Evolutionary conservation across 768 basidiomycete species (phyloP), one percentile per base, ranked within the genome.

Genomic region (Trametes sanguinea): DNA sequence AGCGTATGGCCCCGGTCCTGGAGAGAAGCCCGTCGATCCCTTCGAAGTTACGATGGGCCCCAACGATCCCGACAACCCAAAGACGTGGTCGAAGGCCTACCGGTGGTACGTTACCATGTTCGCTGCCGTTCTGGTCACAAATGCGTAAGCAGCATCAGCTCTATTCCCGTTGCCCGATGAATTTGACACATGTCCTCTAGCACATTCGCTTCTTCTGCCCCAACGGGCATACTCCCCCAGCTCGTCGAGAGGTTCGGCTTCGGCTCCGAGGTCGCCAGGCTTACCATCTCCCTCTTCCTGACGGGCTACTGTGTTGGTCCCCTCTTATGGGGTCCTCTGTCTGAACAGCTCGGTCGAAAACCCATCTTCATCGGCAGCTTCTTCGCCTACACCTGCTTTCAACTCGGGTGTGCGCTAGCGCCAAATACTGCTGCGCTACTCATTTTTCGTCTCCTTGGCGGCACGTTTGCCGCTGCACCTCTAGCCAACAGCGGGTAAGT

Each of bases 381-480:
- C 74, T 67, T 85, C 17, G 73, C 82, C 9, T 90, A 88, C 73
- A 76, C 78, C n/a, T 79, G 77, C 44, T 89, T 89, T 68, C 85
- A 86, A 76, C 70, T 88, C 33, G 90, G 82, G 30, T 80, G 80
- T 39, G 88, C 89, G 0, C 75, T 89, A 2, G 76, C 86, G 0
- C 74, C 77, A 42, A 90, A 89, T 71, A 83, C 84, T 1, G 79
- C 77, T 6, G 82, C 86, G 3, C 71, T 92, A 16, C 77, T 93
- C 13, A 68, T 88, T 16, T 84, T 89, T 65, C 83, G 91, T 17
- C 87, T 91, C 70, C 70, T 91, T n/a, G 82, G 84, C 1, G 90
- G 90, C 13, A 76, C 77, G 1, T 90, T 89, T 65, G 88, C 89
- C n/a, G 82, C 86, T n/a, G 81, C 85, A 30, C 90, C 89, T 1